phyloP scores from a whole-genome alignment of 257 asterid genomes.

The Buddleja alternifolia region DNA sequence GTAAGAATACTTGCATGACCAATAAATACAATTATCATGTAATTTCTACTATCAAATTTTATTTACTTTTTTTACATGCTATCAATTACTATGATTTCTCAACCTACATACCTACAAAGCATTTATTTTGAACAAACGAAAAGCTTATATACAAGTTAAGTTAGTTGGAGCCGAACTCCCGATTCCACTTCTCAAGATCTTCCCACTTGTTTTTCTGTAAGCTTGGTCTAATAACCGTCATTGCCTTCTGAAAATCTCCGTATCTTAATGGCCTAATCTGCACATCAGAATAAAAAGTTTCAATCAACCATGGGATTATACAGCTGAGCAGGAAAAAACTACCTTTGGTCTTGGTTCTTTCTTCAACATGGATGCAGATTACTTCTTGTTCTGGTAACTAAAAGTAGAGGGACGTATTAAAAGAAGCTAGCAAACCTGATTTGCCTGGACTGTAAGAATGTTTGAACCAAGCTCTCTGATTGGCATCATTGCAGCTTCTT shows the following conservation, averaged over 20 bases:
- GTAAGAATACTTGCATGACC: neutral
- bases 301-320: neutral
- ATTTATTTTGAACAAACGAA: conserved; percentile 8
- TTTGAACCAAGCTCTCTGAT: conserved; percentile 92
- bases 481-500: conserved; percentile 99
- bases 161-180: conserved; percentile 83
- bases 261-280: conserved; percentile 79
- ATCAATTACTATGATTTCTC: neutral
- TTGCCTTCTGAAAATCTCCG: conserved; percentile 82
- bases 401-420: neutral
- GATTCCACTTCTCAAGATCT: conserved; percentile 90
- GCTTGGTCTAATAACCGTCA: conserved; percentile 83
- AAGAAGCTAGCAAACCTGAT: conserved; percentile 53
- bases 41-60: neutral
- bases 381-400: conserved; percentile 1
- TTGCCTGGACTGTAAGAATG: conserved; percentile 70
- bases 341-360: neutral
- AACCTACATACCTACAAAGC: conserved; percentile 22
- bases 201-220: conserved; percentile 89
- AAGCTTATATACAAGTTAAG: neutral
- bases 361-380: neutral
- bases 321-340: neutral
- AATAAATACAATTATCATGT: neutral
- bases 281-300: neutral
- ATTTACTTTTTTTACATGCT: conserved; percentile 21